Evolutionary conservation across 768 basidiomycete genomes (phyloP).

Genomic region (Rhodocollybia butyracea): DNA sequence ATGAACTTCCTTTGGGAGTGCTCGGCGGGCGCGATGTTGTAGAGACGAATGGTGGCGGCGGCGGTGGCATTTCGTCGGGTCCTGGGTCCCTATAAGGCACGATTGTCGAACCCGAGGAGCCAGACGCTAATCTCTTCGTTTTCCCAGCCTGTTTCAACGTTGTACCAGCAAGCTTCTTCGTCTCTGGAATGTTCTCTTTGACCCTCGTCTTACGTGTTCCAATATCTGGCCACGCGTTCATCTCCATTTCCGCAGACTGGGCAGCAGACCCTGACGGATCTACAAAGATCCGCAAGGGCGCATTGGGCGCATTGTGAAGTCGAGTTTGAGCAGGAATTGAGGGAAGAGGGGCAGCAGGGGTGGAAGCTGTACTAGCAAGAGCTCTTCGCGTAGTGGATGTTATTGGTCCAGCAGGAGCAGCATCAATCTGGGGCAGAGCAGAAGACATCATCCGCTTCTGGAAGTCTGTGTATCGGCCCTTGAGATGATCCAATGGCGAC

Average conservation of each 20-base stretch:
- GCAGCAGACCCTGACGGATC: slow-evolving; percentile 59
- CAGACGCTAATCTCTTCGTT: slow-evolving; percentile 48
- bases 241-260: slow-evolving; percentile 36
- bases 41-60: slow-evolving; percentile 27
- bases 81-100: slow-evolving; percentile 62
- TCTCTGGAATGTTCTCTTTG: slow-evolving; percentile 76
- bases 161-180: slow-evolving; percentile 64
- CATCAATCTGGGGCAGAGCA: slow-evolving; percentile 33
- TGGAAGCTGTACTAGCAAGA: slow-evolving; percentile 37
- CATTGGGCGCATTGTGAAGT: slow-evolving; percentile 41
- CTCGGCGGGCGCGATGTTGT: slow-evolving; percentile 20
- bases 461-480: slow-evolving; percentile 78
- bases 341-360: slow-evolving; percentile 29
- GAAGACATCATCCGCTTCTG: slow-evolving; percentile 85
- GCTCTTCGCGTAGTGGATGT: slow-evolving; percentile 27
- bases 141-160: slow-evolving; percentile 62
- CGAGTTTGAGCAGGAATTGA: slow-evolving; percentile 15
- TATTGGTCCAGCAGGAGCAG: slow-evolving; percentile 30
- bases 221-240: slow-evolving; percentile 64
- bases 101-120: slow-evolving; percentile 48
- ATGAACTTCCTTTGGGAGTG: slow-evolving; percentile 25
- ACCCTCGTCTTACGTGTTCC: slow-evolving; percentile 75
- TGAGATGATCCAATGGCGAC: slow-evolving; percentile 74
- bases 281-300: slow-evolving; percentile 67
- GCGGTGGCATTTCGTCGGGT: slow-evolving; percentile 44